Base-by-base conservation (phyloP, 2,329 filamentous ascomycete species). In the Aspergillus unguis region DNA sequence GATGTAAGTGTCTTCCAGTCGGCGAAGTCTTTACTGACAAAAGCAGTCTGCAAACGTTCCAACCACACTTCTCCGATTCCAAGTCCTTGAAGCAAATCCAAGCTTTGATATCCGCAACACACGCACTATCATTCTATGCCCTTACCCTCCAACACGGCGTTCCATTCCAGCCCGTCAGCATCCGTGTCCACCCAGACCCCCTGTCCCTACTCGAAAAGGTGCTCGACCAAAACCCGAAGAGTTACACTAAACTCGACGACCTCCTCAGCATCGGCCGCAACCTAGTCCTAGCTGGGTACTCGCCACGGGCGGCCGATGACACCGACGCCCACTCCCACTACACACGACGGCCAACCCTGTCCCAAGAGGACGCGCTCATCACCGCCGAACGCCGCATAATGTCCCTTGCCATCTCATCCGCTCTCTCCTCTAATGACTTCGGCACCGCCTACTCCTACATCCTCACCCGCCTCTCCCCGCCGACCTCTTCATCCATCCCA, bases 371-470 rank as follows among this genome's bases (percentile, higher is more conserved):
- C 29, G 58, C 63, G 5, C 47, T 65, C n/a, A 46, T 71, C 53
- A 67, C 69, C n/a, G 71, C 75, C 6, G 72, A 75, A 56, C 72
- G 74, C 31, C 73, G 75, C 38, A 74, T 79, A 40, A 77, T 71
- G 42, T 74, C 72, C 33, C 69, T 75, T 48, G 74, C 76, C 38
- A 74, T 77, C 47, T 70, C 70, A 35, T 74, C 75, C 3, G 74
- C 75, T n/a, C 65, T 77, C 3, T 56, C 63, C 41, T 66, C 69
- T 28, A 63, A 75, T 56, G 75, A 77, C 55, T 77, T 77, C 50
- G 82, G 84, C 57, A 86, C 84, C 1, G 84, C 84, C 6, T 86
- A 86, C 66, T 85, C 83, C 5, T 85, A 85, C 64, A 81, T 86
- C 44, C 76, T 85, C 48, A 85, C 82, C 42, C 77, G 82, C 41